These are phyloP conservation scores for Rubia tinctorum DNA, from an alignment of 305 asterid species.

Conservation along the genomic window DNA sequence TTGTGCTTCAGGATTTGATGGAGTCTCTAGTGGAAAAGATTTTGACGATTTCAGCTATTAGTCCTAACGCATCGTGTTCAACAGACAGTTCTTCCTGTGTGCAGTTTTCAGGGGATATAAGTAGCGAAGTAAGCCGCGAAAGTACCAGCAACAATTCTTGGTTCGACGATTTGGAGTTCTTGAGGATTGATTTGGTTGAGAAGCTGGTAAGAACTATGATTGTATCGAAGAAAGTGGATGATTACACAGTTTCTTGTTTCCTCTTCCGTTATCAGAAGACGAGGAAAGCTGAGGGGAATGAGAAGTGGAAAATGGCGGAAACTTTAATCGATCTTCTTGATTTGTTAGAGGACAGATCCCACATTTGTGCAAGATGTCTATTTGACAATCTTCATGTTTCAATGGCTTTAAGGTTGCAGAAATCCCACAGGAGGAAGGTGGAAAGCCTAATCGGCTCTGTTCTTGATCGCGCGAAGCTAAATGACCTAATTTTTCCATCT, in stretches of 20 bases:
- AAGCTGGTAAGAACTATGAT: conserved; percentile 32
- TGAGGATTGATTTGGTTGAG: conserved; percentile 34
- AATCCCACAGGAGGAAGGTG: conserved; percentile 22
- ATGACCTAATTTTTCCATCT: conserved; percentile 49
- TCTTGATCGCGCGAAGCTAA: conserved; percentile 53
- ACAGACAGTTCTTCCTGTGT: conserved; percentile 27
- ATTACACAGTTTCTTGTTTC: conserved; percentile 35
- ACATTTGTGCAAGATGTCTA: conserved; percentile 34
- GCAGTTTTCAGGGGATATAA: conserved; percentile 36
- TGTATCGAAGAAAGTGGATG: conserved; percentile 29
- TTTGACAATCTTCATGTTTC: conserved; percentile 37
- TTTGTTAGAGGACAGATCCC: conserved; percentile 27
- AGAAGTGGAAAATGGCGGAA: conserved; percentile 31
- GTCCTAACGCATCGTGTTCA: conserved; percentile 29
- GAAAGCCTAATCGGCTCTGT: conserved; percentile 47
- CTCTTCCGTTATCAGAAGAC: conserved; percentile 35
- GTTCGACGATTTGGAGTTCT: conserved; percentile 46
- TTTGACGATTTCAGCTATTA: conserved; percentile 17
- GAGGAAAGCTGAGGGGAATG: conserved; percentile 21
- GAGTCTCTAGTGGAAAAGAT: conserved; percentile 36
- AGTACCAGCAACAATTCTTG: conserved; percentile 25
- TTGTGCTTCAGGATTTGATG: conserved; percentile 33
- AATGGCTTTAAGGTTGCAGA: conserved; percentile 23
- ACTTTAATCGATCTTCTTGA: conserved; percentile 30
- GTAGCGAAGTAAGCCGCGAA: conserved; percentile 31